Conservation (phyloP, 352 stramenopile genomes). For the Pythium periplocum region DNA sequence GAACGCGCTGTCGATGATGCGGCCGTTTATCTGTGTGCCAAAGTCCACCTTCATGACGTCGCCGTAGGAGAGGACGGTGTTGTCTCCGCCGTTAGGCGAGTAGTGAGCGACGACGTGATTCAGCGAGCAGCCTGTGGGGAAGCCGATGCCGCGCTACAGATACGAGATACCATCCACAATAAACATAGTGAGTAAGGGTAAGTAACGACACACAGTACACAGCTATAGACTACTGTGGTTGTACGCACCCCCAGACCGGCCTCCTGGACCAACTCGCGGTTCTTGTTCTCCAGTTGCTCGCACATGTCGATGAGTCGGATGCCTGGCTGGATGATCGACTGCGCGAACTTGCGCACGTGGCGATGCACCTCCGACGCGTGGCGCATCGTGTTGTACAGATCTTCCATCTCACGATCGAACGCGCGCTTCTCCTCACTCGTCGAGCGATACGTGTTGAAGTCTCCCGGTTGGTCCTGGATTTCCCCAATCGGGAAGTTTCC, state of each 20-base stretch:
- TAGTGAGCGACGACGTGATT: conserved; percentile 97
- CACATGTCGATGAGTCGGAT: conserved; percentile 97
- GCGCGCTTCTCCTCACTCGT: conserved; percentile 83
- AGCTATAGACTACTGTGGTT: too few species aligned
- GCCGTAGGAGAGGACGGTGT: conserved; percentile 87
- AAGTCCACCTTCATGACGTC: conserved; percentile 98
- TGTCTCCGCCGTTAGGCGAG: conserved; percentile 92
- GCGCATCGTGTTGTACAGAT: conserved; percentile 73
- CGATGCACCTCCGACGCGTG: conserved; percentile 95
- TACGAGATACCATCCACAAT: background rate
- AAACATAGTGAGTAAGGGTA: background rate
- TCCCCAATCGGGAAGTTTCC: conserved; percentile 88
- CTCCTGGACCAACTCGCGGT: conserved; percentile 93
- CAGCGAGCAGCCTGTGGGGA: conserved; percentile 92
- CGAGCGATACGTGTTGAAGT: conserved; percentile 90
- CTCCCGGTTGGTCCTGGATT: conserved; percentile 89
- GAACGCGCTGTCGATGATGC: conserved; percentile 96
- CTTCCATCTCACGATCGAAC: conserved; percentile 67
- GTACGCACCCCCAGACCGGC: conserved; percentile 68
- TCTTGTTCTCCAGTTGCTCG: conserved; percentile 94
- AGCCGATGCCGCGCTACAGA: conserved; percentile 84
- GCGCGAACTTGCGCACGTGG: conserved; percentile 88
- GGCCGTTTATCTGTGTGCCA: conserved; percentile 93
- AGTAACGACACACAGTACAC: background rate
- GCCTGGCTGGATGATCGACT: conserved; percentile 95